Conservation (phyloP, 2,329 filamentous ascomycete species). For the Fusarium gaditjirri region DNA sequence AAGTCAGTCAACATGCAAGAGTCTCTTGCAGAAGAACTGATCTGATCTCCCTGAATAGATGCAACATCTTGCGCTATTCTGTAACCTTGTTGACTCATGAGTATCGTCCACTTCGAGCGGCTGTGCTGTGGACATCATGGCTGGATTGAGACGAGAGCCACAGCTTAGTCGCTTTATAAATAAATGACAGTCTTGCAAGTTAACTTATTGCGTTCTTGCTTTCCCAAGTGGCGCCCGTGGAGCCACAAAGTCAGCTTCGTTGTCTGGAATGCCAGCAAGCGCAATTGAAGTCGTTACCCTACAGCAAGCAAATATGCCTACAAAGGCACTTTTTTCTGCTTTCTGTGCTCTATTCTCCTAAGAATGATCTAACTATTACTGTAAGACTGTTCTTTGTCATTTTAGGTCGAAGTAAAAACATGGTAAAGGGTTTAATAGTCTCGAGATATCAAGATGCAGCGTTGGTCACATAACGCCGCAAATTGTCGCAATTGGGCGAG, state of each 20-base stretch:
- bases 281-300: background rate
- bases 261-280: background rate
- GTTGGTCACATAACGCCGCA: fast-evolving
- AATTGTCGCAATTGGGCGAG: fast-evolving
- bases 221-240: fast-evolving
- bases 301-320: fast-evolving
- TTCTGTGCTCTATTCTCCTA: fast-evolving
- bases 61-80: too few species aligned
- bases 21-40: background rate
- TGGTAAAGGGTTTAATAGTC: fast-evolving
- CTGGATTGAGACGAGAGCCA: background rate
- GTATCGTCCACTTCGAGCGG: fast-evolving
- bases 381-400: fast-evolving
- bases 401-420: fast-evolving
- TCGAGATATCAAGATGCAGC: fast-evolving
- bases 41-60: fast-evolving
- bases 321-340: fast-evolving
- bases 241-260: background rate
- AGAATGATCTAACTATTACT: fast-evolving
- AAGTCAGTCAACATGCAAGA: background rate
- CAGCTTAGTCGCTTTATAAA: background rate
- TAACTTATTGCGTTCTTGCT: background rate
- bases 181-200: fast-evolving
- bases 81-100: fast-evolving
- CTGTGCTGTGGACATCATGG: fast-evolving